phyloP scores from a whole-genome alignment of 441 rosid species.

The California macrophylla region DNA sequence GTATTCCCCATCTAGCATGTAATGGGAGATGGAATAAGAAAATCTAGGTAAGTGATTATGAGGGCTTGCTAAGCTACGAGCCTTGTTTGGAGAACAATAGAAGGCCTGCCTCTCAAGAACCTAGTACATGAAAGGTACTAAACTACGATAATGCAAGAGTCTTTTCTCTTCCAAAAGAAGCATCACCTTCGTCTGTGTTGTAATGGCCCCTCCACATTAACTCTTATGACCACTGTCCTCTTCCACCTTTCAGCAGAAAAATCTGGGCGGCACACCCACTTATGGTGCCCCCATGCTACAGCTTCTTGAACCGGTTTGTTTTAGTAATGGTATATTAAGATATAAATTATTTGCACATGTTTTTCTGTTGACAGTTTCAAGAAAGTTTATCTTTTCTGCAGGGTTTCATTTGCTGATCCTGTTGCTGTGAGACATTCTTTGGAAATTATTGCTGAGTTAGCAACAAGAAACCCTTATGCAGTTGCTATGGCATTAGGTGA shows the following conservation, averaged over 20 bases:
- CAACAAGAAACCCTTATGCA: constrained; percentile 81
- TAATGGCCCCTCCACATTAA: not conserved
- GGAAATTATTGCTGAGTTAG: constrained; percentile 80
- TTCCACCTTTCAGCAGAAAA: not conserved
- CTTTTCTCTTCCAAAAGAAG: constrained; percentile 1
- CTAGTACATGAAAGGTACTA: constrained; percentile 3
- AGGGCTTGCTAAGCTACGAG: not conserved
- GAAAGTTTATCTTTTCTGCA: constrained; percentile 25
- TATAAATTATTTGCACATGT: not conserved
- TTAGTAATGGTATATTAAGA: not conserved
- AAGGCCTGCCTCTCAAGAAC: not conserved
- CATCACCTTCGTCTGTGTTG: not conserved
- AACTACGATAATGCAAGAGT: not conserved
- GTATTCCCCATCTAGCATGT: constrained; percentile 3
- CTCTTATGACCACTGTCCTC: not conserved
- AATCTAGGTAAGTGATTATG: not conserved
- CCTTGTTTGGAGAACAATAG: not conserved
- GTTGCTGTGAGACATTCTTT: constrained; percentile 96
- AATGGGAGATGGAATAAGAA: not conserved
- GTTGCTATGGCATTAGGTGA: constrained; percentile 94
- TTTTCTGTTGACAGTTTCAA: not conserved
- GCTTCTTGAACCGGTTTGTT: not conserved
- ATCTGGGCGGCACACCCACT: not conserved
- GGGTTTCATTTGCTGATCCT: constrained; percentile 90
- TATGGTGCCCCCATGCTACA: not conserved